phyloP scores from a whole-genome alignment of 371 early-diverging fungal genomes.

The Mucor racemosus region DNA sequence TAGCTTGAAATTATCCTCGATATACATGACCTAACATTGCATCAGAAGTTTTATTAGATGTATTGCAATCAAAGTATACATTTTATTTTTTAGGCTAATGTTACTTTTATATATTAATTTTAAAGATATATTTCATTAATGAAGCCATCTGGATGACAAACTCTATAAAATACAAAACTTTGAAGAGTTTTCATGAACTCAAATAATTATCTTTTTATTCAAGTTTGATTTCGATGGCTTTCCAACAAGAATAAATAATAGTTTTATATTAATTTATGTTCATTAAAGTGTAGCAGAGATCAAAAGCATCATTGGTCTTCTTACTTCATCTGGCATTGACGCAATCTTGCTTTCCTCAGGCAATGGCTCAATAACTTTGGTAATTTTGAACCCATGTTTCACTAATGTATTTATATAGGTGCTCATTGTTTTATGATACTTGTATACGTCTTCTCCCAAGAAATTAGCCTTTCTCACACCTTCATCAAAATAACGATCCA shows the following conservation, averaged over 20 bases:
- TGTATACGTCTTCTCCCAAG: slow-evolving; percentile 18
- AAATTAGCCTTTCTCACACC: slow-evolving; percentile 17
- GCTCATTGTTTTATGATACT: slow-evolving; percentile 30
- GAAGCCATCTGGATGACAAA: no score
- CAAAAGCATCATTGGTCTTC: slow-evolving; percentile 30
- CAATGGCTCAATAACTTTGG: slow-evolving; percentile 23
- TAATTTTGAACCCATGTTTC: slow-evolving; percentile 20
- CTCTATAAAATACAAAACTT: no score
- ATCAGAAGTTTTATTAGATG: not conserved
- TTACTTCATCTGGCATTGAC: slow-evolving; percentile 13
- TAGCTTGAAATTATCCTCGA: not conserved
- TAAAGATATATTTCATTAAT: no score
- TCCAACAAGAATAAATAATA: no score
- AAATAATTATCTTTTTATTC: not conserved
- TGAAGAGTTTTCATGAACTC: no score
- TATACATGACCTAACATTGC: not conserved
- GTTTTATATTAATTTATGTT: no score
- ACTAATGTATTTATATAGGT: slow-evolving; percentile 30
- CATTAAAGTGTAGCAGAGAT: slow-evolving; percentile 18
- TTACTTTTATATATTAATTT: no score
- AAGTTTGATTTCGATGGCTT: no score
- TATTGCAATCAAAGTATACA: not conserved
- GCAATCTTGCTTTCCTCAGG: slow-evolving; percentile 11
- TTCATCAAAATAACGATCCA: slow-evolving; percentile 25
- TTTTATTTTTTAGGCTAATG: no score